Conservation (phyloP, 208 protist genomes). For the Sergeia podlipaevii region DNA sequence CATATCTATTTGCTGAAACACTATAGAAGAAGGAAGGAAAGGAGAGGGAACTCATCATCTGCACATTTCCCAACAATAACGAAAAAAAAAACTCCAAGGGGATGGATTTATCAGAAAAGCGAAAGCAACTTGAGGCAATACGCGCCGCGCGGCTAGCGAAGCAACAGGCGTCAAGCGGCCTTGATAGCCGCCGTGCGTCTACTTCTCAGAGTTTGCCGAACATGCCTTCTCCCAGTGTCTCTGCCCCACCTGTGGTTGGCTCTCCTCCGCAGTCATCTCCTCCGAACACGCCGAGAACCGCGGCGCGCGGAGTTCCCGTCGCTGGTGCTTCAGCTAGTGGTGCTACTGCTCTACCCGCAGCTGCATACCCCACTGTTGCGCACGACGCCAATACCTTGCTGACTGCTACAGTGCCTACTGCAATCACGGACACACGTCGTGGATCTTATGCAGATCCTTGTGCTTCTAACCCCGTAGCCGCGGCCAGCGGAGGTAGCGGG, state of each 20-base stretch:
- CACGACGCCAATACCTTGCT: no score
- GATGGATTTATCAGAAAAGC: conserved; percentile 70
- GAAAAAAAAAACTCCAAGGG: not conserved
- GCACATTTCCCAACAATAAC: not conserved
- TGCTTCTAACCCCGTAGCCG: no score
- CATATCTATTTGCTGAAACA: no score
- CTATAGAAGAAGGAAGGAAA: no score
- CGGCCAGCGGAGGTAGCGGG: no score
- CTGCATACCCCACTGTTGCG: no score
- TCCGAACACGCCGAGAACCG: not conserved
- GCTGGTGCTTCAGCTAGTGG: not conserved
- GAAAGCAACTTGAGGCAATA: conserved; percentile 52
- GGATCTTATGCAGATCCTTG: no score
- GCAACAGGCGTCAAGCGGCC: conserved; percentile 14
- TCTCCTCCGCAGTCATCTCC: not conserved
- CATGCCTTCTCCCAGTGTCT: not conserved
- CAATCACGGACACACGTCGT: no score
- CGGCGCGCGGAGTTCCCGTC: not conserved
- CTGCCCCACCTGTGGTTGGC: not conserved
- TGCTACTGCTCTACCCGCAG: no score
- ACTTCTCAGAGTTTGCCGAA: not conserved
- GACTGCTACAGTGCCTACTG: no score
- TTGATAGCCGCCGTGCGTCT: not conserved
- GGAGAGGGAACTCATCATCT: not conserved
- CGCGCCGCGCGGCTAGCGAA: conserved; percentile 53